phyloP scores from a whole-genome alignment of 768 basidiomycete species.

The Lactarius sanguifluus region DNA sequence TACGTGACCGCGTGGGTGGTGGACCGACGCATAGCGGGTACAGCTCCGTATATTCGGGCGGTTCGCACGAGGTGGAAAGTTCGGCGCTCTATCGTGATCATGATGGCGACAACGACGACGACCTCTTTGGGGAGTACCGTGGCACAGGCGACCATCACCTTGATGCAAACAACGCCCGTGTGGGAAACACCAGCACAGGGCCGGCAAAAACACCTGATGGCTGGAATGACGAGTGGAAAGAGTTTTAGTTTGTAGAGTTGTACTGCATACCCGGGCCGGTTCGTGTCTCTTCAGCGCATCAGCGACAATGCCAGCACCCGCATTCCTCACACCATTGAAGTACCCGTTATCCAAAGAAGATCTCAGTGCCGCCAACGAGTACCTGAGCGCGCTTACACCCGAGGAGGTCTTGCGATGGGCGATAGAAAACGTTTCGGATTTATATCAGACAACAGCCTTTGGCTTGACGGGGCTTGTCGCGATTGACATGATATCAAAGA shows the following conservation, averaged over 20 bases:
- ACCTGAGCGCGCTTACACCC: constrained; percentile 70
- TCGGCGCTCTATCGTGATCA: constrained; percentile 63
- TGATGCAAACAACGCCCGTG: constrained; percentile 1
- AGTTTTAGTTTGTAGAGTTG: constrained; percentile 38
- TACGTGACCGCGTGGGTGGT: constrained; percentile 56
- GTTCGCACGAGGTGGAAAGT: constrained; percentile 52
- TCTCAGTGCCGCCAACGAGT: constrained; percentile 67
- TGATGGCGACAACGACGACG: constrained; percentile 49
- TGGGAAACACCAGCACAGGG: constrained; percentile 14
- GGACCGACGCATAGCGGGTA: constrained; percentile 51
- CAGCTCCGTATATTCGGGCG: constrained; percentile 43
- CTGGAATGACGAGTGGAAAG: constrained; percentile 51
- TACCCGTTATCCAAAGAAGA: constrained; percentile 59
- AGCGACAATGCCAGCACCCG: constrained; percentile 20
- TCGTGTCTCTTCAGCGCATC: not conserved
- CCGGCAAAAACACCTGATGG: constrained; percentile 41
- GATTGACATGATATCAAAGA: constrained; percentile 90
- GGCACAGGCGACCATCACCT: constrained; percentile 2
- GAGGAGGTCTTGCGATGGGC: constrained; percentile 89
- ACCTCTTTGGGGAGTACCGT: constrained; percentile 40
- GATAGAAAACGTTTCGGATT: constrained; percentile 67
- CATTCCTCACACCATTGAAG: constrained; percentile 46
- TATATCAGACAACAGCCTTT: constrained; percentile 96
- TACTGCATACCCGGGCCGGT: constrained; percentile 10
- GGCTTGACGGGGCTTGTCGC: constrained; percentile 93